Conservation (phyloP, 768 basidiomycete species). For the Boletus reticulatus region DNA sequence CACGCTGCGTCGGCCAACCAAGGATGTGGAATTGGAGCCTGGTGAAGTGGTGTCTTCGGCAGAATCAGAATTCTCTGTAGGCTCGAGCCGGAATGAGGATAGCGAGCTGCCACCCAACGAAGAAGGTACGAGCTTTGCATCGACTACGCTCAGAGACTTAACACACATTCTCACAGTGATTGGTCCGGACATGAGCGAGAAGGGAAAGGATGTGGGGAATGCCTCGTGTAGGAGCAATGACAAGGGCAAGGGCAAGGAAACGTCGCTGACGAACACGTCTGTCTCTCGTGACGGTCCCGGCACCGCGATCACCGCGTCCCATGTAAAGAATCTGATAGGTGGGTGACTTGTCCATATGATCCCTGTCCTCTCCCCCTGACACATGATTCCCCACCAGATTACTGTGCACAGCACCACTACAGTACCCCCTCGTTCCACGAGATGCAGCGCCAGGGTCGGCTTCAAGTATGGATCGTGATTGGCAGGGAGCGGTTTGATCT, state of each 20-base stretch:
- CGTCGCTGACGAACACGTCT: not conserved
- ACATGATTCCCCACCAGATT: constrained; percentile 8
- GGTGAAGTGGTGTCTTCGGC: constrained; percentile 25
- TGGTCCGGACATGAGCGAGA: not conserved
- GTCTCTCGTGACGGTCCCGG: not conserved
- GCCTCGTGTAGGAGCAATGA: not conserved
- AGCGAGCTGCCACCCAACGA: not conserved
- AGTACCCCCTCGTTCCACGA: constrained; percentile 36
- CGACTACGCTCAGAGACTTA: not conserved
- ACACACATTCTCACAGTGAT: not conserved
- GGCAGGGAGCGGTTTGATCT: constrained; percentile 44
- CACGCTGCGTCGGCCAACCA: not conserved
- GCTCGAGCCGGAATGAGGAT: constrained; percentile 23
- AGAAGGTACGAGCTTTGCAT: constrained; percentile 8
- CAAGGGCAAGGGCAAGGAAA: constrained; percentile 15
- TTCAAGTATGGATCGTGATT: constrained; percentile 48
- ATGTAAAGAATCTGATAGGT: constrained; percentile 19
- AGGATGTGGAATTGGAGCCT: constrained; percentile 20
- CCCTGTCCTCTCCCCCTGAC: not conserved
- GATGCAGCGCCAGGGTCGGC: constrained; percentile 18
- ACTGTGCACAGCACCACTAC: constrained; percentile 14
- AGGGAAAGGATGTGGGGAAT: not conserved
- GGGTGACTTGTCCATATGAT: not conserved
- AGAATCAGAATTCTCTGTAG: constrained; percentile 24
- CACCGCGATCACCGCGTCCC: not conserved